These are phyloP conservation scores for Eurotiales sp. DNA, from an alignment of 2,329 filamentous ascomycete genomes.

Conservation along the genomic window DNA sequence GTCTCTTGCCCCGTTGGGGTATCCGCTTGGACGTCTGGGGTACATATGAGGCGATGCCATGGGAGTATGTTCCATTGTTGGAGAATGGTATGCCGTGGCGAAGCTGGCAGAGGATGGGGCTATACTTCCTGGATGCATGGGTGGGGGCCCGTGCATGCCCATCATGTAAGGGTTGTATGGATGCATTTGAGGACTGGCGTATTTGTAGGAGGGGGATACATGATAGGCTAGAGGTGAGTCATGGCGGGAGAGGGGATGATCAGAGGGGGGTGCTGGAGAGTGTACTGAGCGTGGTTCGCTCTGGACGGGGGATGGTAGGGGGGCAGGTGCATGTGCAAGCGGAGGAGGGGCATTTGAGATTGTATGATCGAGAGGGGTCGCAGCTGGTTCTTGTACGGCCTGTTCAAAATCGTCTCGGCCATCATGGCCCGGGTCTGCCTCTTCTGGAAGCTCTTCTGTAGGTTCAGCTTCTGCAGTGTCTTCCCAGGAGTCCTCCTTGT, in stretches of 20 bases:
- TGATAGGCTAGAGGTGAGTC: slow-evolving; percentile 19
- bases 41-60: slow-evolving; percentile 32
- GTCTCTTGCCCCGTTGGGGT: slow-evolving; percentile 25
- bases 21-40: slow-evolving; percentile 13
- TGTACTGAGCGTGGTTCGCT: slow-evolving; percentile 26
- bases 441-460: neutral
- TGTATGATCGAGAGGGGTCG: neutral
- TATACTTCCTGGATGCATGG: slow-evolving; percentile 25
- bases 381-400: neutral
- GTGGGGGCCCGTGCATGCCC: slow-evolving; percentile 25
- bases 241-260: slow-evolving; percentile 22
- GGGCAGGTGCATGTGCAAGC: slow-evolving; percentile 20
- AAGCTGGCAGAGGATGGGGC: slow-evolving; percentile 26
- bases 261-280: slow-evolving; percentile 17
- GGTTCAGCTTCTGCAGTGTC: slow-evolving; percentile 15
- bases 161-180: slow-evolving; percentile 36
- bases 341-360: slow-evolving; percentile 1
- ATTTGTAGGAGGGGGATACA: slow-evolving; percentile 24
- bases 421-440: neutral
- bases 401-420: neutral
- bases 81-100: slow-evolving; percentile 32
- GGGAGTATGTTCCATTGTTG: slow-evolving; percentile 32
- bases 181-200: slow-evolving; percentile 34
- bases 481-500: neutral
- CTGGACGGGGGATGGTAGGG: slow-evolving; percentile 29